Evolutionary conservation across 805 yeast species (phyloP).

Genomic region (Starmerella etchellsii): DNA sequence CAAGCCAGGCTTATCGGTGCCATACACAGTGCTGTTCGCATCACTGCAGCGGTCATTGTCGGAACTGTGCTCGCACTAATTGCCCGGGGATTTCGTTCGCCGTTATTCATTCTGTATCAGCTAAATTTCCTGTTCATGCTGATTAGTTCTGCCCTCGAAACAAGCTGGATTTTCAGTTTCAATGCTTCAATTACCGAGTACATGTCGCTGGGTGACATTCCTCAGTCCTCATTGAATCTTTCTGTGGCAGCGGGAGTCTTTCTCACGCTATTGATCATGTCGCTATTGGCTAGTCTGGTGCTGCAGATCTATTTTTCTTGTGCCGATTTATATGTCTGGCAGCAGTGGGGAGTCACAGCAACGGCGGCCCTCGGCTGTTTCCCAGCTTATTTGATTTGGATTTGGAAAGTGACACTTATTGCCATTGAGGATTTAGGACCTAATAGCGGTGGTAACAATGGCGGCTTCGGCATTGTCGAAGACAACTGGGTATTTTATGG

Average conservation of each 20-base stretch:
- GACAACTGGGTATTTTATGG: conserved; percentile 23
- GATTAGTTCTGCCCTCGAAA: conserved; percentile 48
- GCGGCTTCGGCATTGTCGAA: neutral
- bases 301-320: conserved; percentile 65
- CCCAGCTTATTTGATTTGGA: conserved; percentile 46
- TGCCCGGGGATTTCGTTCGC: conserved; percentile 44
- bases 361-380: conserved; percentile 37
- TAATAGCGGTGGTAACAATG: neutral
- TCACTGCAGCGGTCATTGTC: conserved; percentile 43
- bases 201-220: conserved; percentile 36
- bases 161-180: conserved; percentile 33
- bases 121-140: conserved; percentile 42
- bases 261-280: conserved; percentile 44
- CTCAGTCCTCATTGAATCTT: conserved; percentile 32
- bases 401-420: conserved; percentile 34
- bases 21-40: conserved; percentile 35
- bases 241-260: conserved; percentile 52
- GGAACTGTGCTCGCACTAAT: conserved; percentile 35
- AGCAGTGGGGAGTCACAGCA: conserved; percentile 27
- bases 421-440: conserved; percentile 6
- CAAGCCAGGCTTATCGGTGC: conserved; percentile 5
- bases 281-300: conserved; percentile 52
- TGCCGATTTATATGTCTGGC: conserved; percentile 18
- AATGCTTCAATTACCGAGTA: conserved; percentile 32
- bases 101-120: conserved; percentile 65